Percentiles rank a stretch among this genome's conserved stretches.
These are phyloP conservation scores for Aspergillus sp. DNA, from an alignment of 2,329 filamentous ascomycete genomes.

Conservation along the genomic window DNA sequence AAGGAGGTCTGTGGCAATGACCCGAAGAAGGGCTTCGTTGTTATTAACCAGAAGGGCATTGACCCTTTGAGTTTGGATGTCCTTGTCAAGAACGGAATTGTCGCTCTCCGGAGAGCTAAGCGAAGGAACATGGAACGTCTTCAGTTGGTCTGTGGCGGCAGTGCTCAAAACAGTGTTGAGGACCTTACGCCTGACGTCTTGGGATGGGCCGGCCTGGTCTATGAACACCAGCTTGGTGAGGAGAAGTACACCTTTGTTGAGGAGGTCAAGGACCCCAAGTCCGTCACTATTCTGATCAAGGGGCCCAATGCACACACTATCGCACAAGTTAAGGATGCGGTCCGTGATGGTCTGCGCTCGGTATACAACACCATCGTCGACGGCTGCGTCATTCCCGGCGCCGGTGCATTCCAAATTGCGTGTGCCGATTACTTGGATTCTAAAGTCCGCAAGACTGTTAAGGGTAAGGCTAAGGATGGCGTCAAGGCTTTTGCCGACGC, in stretches of 20 bases:
- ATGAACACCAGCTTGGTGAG: slow-evolving; percentile 94
- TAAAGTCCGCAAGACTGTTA: slow-evolving; percentile 79
- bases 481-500: slow-evolving; percentile 93
- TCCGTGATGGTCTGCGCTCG: slow-evolving; percentile 86
- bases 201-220: slow-evolving; percentile 92
- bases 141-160: slow-evolving; percentile 87
- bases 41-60: slow-evolving; percentile 99
- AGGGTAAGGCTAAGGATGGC: slow-evolving; percentile 96
- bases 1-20: slow-evolving; percentile 94
- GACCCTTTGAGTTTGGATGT: slow-evolving; percentile 94
- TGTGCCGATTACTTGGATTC: slow-evolving; percentile 81
- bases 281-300: slow-evolving; percentile 95
- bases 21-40: slow-evolving; percentile 88
- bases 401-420: slow-evolving; percentile 91
- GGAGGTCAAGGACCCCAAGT: slow-evolving; percentile 98
- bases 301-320: slow-evolving; percentile 96
- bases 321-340: slow-evolving; percentile 90
- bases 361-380: slow-evolving; percentile 99
- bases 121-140: slow-evolving; percentile 98
- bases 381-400: slow-evolving; percentile 86
- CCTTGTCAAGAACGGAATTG: slow-evolving; percentile 94
- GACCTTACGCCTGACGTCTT: slow-evolving; percentile 81
- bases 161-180: slow-evolving; percentile 91
- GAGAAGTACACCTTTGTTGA: slow-evolving; percentile 99
- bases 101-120: slow-evolving; percentile 90